Base-by-base conservation (phyloP, 306 rosid genomes). In the Myrica gale region DNA sequence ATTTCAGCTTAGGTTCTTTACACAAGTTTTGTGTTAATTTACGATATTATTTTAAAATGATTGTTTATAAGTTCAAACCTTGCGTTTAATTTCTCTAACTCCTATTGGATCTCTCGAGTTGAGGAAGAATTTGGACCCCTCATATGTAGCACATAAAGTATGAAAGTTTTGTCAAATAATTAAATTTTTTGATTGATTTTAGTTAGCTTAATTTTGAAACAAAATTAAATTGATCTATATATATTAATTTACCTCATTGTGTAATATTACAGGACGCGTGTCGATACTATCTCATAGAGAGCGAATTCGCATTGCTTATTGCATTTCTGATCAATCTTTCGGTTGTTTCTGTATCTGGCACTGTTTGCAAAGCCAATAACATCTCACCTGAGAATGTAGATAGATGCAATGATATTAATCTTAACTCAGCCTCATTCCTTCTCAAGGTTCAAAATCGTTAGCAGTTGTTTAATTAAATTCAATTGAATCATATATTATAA, bases 311-410 rank as follows among this genome's bases (percentile, higher is more conserved):
- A 21, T 67, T 94, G 65, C 79, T 90, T 60, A 80, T 95, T 17
- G 97, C 96, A 45, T 90, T 95, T 72, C 75, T 95, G 43, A 95
- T 95, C 75, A 95, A 95, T 66, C 85, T 95, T 32, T 86, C 97
- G 5, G 63, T 95, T 16, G 8, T 92, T 54, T 90, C 98, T 43
- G 97, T 95, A 17, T 68, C 96, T 0, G 97, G 92, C 57, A 77
- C 89, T 0, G 85, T 88, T 61, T 95, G 97, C 86, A 45, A 81
- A 1, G 87, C 69, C 0, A 7, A 20, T 6, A 68, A 88, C 53
- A 72, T 93, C 70, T 80, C 97, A 0, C 15, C 6, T 20, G 78
- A 66, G 0, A 79, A 56, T 15, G 3, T 12, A 44, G 52, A 81
- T 44, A 72, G 72, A 0, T 94, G 97, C 68, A 73, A 21, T 44